Evolutionary conservation across 1,284 basidiomycete species (phyloP), one percentile per base, ranked within the genome.

Genomic region (Sanghuangporus sanghuang): DNA sequence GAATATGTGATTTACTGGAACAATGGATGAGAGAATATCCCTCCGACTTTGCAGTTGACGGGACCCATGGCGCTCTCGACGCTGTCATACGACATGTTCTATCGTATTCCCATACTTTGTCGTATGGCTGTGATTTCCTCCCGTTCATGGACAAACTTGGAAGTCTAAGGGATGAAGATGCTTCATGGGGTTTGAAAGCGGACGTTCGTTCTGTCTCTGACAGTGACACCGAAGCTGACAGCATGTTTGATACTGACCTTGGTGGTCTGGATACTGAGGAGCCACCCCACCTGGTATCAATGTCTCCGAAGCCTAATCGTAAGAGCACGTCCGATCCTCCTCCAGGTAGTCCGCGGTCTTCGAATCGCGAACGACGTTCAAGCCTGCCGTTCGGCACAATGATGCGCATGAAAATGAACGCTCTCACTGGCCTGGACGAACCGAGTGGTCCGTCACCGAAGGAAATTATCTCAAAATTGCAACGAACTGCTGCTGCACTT

Each of bases 81-180:
- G 90, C 90, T 16, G 78, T 93, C 49, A 83, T 92, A 67, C 89
- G 86, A 69, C 90, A 88, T 0, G 86, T 91, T 68, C 78, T 89
- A 12, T 83, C 85, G 55, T 90, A 92, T 73, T 88, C 87, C 0
- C 87, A 92, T 69, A 82, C 92, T 21, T 79, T 92, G 32, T 89
- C 92, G 71, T 93, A 93, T 67, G 90, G 89, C 44, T 86, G 88
- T 14, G 88, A 90, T 68, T 84, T 92, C 69, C 79, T 91, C 14
- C 88, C 89, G 1, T 92, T 92, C 71, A 75, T 90, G 32, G 90
- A 91, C 68, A 76, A 80, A 55, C 76, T 90, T 11, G 80, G 86
- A 6, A 79, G 72, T 18, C 75, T 89, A 36, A 74, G 77, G 23
- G 91, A 93, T 71, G 79, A 80, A 60, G 89, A 92, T 69, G 77